phyloP scores from a whole-genome alignment of 2,329 filamentous ascomycete genomes.

The Anisogramma anomala region DNA sequence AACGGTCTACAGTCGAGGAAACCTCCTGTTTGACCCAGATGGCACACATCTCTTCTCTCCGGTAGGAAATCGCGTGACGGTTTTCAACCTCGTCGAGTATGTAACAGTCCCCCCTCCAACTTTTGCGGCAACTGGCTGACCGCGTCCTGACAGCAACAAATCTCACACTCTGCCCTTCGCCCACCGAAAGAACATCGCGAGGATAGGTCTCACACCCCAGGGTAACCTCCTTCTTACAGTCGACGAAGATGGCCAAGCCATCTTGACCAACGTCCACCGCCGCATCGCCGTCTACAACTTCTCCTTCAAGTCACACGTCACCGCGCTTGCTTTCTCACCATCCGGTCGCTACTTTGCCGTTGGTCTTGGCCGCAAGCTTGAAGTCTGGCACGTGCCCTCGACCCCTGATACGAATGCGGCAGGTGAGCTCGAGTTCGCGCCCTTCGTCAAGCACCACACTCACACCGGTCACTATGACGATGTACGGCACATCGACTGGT shows the following conservation, averaged over 20 bases:
- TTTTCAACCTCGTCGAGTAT: slow-evolving; percentile 94
- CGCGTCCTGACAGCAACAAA: slow-evolving; percentile 52
- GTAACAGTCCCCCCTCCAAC: slow-evolving; percentile 16
- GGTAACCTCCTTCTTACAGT: slow-evolving; percentile 88
- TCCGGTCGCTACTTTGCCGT: slow-evolving; percentile 86
- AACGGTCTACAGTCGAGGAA: slow-evolving; percentile 96
- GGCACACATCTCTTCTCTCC: slow-evolving; percentile 92
- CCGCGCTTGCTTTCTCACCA: slow-evolving; percentile 79
- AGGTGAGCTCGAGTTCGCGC: slow-evolving; percentile 86
- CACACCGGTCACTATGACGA: slow-evolving; percentile 83
- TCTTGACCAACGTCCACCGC: slow-evolving; percentile 80
- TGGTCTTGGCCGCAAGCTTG: slow-evolving; percentile 72
- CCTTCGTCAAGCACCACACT: slow-evolving; percentile 78
- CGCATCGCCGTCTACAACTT: slow-evolving; percentile 87
- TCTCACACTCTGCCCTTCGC: slow-evolving; percentile 80
- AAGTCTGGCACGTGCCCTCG: slow-evolving; percentile 93
- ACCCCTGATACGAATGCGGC: slow-evolving; percentile 69
- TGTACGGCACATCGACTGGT: slow-evolving; percentile 85
- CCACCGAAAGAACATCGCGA: slow-evolving; percentile 84
- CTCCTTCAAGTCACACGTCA: slow-evolving; percentile 76
- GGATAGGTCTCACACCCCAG: slow-evolving; percentile 76
- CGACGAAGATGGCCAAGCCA: slow-evolving; percentile 88
- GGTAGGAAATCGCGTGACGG: slow-evolving; percentile 87
- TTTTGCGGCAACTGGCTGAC: slow-evolving; percentile 23
- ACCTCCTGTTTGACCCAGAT: slow-evolving; percentile 91